Evolutionary conservation across 768 basidiomycete genomes (phyloP).

Genomic region (Coprinopsis cinerea): DNA sequence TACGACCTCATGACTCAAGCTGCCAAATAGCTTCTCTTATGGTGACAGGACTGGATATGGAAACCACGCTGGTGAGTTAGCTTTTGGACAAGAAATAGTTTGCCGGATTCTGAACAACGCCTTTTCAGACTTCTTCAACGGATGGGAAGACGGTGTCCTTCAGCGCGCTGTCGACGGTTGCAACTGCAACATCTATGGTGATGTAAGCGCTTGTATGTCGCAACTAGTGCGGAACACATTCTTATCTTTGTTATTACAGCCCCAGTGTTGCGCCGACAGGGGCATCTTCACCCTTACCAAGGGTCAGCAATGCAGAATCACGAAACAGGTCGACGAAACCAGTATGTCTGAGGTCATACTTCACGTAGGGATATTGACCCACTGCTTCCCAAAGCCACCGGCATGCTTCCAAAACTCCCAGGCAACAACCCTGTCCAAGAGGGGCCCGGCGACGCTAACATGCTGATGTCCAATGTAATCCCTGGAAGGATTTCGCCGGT

Average conservation of each 20-base stretch:
- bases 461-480: constrained; percentile 24
- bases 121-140: constrained; percentile 46
- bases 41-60: constrained; percentile 63
- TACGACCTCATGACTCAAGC: not conserved
- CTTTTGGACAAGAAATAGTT: not conserved
- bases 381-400: constrained; percentile 31
- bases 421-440: constrained; percentile 49
- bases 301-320: constrained; percentile 38
- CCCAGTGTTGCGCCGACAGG: constrained; percentile 41
- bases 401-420: constrained; percentile 40
- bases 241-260: constrained; percentile 17
- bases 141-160: constrained; percentile 55
- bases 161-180: constrained; percentile 50
- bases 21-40: constrained; percentile 32
- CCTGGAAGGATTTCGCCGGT: constrained; percentile 38
- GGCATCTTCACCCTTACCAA: constrained; percentile 40
- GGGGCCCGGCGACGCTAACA: constrained; percentile 27
- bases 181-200: constrained; percentile 39
- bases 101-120: not conserved
- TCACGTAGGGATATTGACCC: too few relatives aligned
- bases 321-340: constrained; percentile 39
- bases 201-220: constrained; percentile 25
- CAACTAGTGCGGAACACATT: not conserved
- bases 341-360: constrained; percentile 32
- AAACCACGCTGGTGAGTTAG: constrained; percentile 43